Base-by-base conservation (phyloP, 768 basidiomycete genomes). In the Russula ochroleuca region DNA sequence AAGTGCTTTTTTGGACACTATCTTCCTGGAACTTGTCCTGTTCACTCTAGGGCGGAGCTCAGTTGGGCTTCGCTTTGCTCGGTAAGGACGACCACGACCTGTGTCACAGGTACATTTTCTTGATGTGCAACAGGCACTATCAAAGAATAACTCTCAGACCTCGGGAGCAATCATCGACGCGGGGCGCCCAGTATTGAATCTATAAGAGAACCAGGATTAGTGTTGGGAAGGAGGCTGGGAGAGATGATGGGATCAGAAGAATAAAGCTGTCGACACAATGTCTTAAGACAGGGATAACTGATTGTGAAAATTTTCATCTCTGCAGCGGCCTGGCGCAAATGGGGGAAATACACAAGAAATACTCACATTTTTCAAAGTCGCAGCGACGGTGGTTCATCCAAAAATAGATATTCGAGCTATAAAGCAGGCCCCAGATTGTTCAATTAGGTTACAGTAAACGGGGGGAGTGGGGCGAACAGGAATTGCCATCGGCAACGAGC, bases 251-350 rank as follows among this genome's bases (percentile, higher is more conserved):
- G 23, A 17, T 64, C 63, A 64, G 63, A 57, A 33, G 2, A 9
- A 43, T 17, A 28, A 1, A 55, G n/a, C 38, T 63, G 54, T 65
- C 64, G 64, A 65, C 64, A 65, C 57, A 1, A 56, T 48, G 57
- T 52, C 25, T 65, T 65, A 63, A 65, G 64, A 65, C 64, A 65
- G 64, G 64, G 64, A 65, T 65, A 65, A 65, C 64, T 65, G 64
- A 65, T 63, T 45, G 45, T 61, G 11, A 19, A 28, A 43, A n/a
- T n/a, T 65, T 31, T 65, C 64, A 63, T 65, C 64, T 57, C 17
- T 33, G 56, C 10, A 53, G 25, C 15, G n/a, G n/a, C 25, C 19
- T n/a, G 15, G 31, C 15, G 21, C 13, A n/a, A 45, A 19, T 1
- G 41, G 25, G 40, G 14, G n/a, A n/a, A n/a, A 14, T 6, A 53